A percentile compares a stretch with the other conserved stretches of the same genome.
Evolutionary conservation across 192 early-diverging fungal species (phyloP).

Genomic region (Gigaspora rosea): DNA sequence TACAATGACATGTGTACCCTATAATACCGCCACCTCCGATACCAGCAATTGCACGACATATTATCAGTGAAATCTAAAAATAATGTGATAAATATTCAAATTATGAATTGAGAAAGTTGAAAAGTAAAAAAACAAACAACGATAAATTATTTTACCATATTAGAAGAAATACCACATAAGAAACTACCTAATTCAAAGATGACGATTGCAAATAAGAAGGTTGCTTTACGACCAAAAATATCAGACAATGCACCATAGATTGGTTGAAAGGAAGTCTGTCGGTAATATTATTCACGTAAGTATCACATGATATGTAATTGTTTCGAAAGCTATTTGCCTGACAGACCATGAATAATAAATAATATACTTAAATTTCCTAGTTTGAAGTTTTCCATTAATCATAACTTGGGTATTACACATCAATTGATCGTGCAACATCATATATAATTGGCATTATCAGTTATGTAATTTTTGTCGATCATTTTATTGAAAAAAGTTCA

Average conservation of each 20-base stretch:
- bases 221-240: slow-evolving; percentile 58
- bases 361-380: no score
- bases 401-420: no score
- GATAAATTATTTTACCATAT: slow-evolving; percentile 36
- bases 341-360: no score
- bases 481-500: no score
- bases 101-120: background rate
- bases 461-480: no score
- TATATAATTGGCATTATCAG: no score
- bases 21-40: background rate
- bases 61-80: background rate
- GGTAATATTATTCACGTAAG: background rate
- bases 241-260: slow-evolving; percentile 81
- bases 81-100: background rate
- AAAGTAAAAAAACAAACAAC: background rate
- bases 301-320: background rate
- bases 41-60: background rate
- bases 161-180: slow-evolving; percentile 47
- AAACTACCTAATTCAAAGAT: slow-evolving; percentile 44
- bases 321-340: no score
- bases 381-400: no score
- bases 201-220: slow-evolving; percentile 35
- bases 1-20: background rate
- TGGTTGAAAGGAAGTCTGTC: slow-evolving; percentile 68
- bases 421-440: no score